Conservation (phyloP, 768 basidiomycete species). For the Kwoniella heveanensis region DNA sequence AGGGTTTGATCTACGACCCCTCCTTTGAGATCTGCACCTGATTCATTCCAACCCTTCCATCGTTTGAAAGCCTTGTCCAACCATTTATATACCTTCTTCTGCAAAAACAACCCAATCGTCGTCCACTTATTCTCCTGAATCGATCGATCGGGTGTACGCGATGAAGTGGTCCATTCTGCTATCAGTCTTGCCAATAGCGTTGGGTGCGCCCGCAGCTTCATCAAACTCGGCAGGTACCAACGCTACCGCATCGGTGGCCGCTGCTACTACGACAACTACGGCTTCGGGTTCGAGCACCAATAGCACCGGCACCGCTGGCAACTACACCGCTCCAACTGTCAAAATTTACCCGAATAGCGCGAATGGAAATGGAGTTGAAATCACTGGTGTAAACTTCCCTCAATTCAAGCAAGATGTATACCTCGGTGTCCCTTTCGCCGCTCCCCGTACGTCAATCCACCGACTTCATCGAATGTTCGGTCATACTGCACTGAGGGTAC, state of each 20-base stretch:
- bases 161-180: constrained; percentile 16
- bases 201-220: neutral
- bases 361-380: constrained; percentile 23
- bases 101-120: too few relatives aligned
- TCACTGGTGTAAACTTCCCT: constrained; percentile 32
- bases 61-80: too few relatives aligned
- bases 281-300: neutral
- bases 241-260: neutral
- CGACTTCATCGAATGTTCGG: neutral
- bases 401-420: constrained; percentile 38
- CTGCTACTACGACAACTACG: constrained; percentile 4
- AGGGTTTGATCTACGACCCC: too few relatives aligned
- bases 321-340: constrained; percentile 25
- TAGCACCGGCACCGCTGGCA: too few relatives aligned
- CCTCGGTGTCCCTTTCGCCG: constrained; percentile 52
- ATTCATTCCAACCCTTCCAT: too few relatives aligned
- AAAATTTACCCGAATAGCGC: constrained; percentile 38
- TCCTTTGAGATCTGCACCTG: too few relatives aligned
- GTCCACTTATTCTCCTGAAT: too few relatives aligned
- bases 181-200: neutral
- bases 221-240: neutral
- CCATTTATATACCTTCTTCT: too few relatives aligned
- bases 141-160: too few relatives aligned
- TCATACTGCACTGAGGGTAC: too few relatives aligned
- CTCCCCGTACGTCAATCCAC: constrained; percentile 36